Base-by-base conservation (phyloP, 805 yeast species). In the Ogataea kodamae region DNA sequence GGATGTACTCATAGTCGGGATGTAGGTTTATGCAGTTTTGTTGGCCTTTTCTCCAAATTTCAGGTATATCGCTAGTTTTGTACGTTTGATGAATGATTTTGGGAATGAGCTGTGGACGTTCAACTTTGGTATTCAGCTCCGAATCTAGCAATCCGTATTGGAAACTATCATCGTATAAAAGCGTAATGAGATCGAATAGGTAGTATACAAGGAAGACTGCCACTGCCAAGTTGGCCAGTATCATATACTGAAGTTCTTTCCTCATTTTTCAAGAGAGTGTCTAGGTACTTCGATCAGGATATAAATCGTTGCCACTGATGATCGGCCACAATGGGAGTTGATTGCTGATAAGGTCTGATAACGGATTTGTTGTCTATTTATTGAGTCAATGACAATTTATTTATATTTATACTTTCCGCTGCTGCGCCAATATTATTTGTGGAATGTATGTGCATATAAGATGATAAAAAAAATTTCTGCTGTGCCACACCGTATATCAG, bases 41-140 rank as follows among this genome's bases (percentile, higher is more conserved):
- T 52, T 85, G 95, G 18, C 94, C 87, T 5, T 70, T 72, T 40
- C 64, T 66, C 97, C 97, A 89, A 29, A 72, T 67, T 30, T 78
- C 88, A 3, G 97, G 97, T 10, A 88, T 74, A 13, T 78, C 72
- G 9, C 65, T 70, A 13, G 85, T 82, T 55, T 84, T 88, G 61
- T 89, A 89, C 9, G 96, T 89, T 59, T 89, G 97, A 55, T 89
- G 97, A 35, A 89, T 87, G 55, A 88, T 87, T 52, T 82, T 84
- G 22, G 97, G 97, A 28, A 88, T 86, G 22, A 81, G 55, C 39
- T 70, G 70, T 7, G 78, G 76, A 37, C 64, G 63, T 5, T 60
- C 52, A n/a, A 67, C 66, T 19, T 59, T 63, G 6, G 37, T 18
- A 45, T 78, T 75, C 29, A 84, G 53, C 40, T 86, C 94, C 9